Base-by-base conservation (phyloP, 345 rosid species). In the Conringia planisiliqua region DNA sequence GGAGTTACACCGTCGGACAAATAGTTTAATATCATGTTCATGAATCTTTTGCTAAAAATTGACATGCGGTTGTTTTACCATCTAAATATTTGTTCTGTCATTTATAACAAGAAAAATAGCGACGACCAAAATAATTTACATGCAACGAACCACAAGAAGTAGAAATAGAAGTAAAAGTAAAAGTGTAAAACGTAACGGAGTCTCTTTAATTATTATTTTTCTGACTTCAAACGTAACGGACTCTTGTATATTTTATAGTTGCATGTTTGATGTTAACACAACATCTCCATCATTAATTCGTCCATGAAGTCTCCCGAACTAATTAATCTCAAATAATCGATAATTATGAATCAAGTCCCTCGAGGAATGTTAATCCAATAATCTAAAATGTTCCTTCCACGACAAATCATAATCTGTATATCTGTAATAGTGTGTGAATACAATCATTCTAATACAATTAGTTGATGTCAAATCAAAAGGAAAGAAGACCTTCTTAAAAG, bases 221-320 rank as follows among this genome's bases (percentile, higher is more conserved):
- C 9, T 6, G 48, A 17, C 51, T 46, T 46, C 24, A 57, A 58
- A 58, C 64, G 66, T 70, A 59, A 58, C 32, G 66, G 39, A 26
- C 63, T 63, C 44, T 74, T 74, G 60, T 46, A 56, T 56, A 55
- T 8, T 46, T 11, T 56, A 66, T 66, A 57, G 60, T 47, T 66
- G 60, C 30, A 65, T 42, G 77, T 64, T 72, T 42, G 63, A 74
- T 47, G 61, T 58, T 39, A 11, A 66, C 78, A 66, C 61, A 26
- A 22, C 62, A 57, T 57, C 62, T 30, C 29, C 54, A 38, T 48
- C 54, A 59, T 75, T 29, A 27, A 44, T 66, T 54, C 58, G 58
- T 56, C 50, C 42, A 24, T 51, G 13, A 38, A 32, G 33, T 40
- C 32, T 26, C 42, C 35, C 32, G 1, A 72, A 62, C 33, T 40